phyloP scores from a whole-genome alignment of 2,329 filamentous ascomycete species.

The Falciphora oryzae region DNA sequence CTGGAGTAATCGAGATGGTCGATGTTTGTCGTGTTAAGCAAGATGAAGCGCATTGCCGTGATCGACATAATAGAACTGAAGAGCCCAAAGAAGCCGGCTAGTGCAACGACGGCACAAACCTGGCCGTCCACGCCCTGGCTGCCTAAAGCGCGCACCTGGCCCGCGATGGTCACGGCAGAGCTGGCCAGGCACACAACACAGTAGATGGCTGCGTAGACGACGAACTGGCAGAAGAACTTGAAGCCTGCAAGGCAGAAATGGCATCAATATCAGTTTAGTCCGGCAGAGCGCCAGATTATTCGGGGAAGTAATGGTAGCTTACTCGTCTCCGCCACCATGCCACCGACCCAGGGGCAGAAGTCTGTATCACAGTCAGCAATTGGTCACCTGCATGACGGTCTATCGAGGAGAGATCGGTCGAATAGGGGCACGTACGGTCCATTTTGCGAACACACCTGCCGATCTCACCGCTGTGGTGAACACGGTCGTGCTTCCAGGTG shows the following conservation, averaged over 20 bases:
- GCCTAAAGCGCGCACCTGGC: constrained; percentile 38
- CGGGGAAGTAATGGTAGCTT: constrained; percentile 21
- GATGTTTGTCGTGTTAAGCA: constrained; percentile 76
- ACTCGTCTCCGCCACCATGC: constrained; percentile 79
- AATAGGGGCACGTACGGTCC: constrained; percentile 47
- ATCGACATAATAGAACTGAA: constrained; percentile 73
- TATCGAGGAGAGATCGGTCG: not conserved
- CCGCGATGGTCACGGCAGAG: constrained; percentile 52
- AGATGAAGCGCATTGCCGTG: constrained; percentile 64
- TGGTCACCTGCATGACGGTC: no score
- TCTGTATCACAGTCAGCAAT: constrained; percentile 30
- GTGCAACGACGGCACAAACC: constrained; percentile 59
- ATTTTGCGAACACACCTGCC: constrained; percentile 80
- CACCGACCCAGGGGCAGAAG: constrained; percentile 95
- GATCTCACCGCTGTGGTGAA: constrained; percentile 80
- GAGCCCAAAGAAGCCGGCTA: constrained; percentile 69
- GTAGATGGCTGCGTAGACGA: constrained; percentile 64
- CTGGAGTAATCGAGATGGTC: constrained; percentile 62
- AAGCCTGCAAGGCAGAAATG: constrained; percentile 44
- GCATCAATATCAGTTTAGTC: not conserved
- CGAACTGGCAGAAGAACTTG: constrained; percentile 91
- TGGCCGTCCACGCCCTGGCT: constrained; percentile 45
- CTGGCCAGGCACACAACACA: constrained; percentile 60
- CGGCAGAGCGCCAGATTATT: not conserved
- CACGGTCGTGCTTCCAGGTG: constrained; percentile 82